Evolutionary conservation across 2,329 filamentous ascomycete genomes (phyloP).

Genomic region (Eurotiales sp.): DNA sequence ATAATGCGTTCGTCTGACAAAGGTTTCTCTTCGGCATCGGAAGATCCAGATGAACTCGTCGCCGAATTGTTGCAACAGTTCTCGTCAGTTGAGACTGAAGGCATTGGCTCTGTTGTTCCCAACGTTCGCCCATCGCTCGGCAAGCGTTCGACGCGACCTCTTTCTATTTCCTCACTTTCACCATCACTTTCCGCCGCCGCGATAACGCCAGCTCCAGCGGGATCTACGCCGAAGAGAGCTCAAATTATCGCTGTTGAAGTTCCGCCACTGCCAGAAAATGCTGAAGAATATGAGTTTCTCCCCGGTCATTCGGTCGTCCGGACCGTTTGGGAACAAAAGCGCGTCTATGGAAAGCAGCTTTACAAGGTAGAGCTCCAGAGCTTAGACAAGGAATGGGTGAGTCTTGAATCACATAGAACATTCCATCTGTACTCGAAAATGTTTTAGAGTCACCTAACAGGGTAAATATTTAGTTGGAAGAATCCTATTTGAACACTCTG

Average conservation of each 20-base stretch:
- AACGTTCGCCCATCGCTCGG: no score
- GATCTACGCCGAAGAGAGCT: not conserved
- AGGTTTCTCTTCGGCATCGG: conserved; percentile 16
- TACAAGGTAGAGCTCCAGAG: conserved; percentile 35
- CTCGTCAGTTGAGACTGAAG: not conserved
- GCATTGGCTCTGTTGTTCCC: not conserved
- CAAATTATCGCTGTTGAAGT: conserved; percentile 26
- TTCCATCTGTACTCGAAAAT: not conserved
- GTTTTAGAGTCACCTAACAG: not conserved
- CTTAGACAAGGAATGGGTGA: conserved; percentile 33
- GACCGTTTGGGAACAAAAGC: conserved; percentile 28
- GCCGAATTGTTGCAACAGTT: conserved; percentile 20
- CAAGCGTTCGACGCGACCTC: not conserved
- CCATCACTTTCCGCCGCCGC: not conserved
- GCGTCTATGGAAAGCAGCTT: conserved; percentile 19
- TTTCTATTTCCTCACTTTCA: not conserved
- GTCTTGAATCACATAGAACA: conserved; percentile 13
- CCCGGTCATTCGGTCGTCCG: conserved; percentile 36
- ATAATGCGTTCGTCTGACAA: conserved; percentile 4
- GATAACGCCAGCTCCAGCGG: not conserved
- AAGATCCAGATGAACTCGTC: conserved; percentile 20
- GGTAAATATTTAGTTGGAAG: conserved; percentile 24
- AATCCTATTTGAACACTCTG: conserved; percentile 24
- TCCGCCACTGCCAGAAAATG: conserved; percentile 25
- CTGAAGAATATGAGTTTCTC: conserved; percentile 35